Evolutionary conservation across 345 rosid genomes (phyloP), one percentile per base, ranked within the genome.

Genomic region (Geranium rotundifolium): DNA sequence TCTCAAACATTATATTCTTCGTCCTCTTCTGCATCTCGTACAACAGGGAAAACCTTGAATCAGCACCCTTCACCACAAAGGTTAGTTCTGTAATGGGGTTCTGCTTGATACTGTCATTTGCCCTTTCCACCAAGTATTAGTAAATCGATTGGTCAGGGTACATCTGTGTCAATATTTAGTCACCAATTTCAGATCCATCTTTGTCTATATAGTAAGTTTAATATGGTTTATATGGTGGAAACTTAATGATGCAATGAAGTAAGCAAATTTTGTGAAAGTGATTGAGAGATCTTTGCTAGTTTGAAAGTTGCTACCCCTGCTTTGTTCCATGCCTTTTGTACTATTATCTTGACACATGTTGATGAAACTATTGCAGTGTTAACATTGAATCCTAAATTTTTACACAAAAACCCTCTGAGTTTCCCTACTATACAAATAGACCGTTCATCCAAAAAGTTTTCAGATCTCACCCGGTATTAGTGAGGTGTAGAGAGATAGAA

Each of bases 1-100:
- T 65, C 68, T 63, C 64, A 69, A 54, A 59, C 63, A 19, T 54
- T 59, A 14, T 14, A 46, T 46, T 57, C 74, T 49, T 66, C 75
- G 10, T 39, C 75, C 23, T 62, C 80, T 7, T 70, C 65, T 59
- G 19, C 65, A 17, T 52, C 9, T 55, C 65, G n/a, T 46, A 46
- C 69, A 17, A 63, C 71, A 0, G 59, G 65, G 63, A 69, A 69
- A 73, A 63, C 46, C 54, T 41, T 41, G 54, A 77, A 58, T 57
- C 78, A 74, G 50, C 71, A 63, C 61, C 63, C 71, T 62, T 64
- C 67, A 59, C 57, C 49, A 55, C 59, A 69, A 46, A 70, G 81
- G 85, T 79, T 59, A 58, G 83, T 70, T 60, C 39, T 58, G 16
- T 63, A 29, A 52, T 27, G 29, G 52, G 29, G 18, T 20, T 17